Conservation (phyloP, 139 green algal species). For the Pleodorina starrii region DNA sequence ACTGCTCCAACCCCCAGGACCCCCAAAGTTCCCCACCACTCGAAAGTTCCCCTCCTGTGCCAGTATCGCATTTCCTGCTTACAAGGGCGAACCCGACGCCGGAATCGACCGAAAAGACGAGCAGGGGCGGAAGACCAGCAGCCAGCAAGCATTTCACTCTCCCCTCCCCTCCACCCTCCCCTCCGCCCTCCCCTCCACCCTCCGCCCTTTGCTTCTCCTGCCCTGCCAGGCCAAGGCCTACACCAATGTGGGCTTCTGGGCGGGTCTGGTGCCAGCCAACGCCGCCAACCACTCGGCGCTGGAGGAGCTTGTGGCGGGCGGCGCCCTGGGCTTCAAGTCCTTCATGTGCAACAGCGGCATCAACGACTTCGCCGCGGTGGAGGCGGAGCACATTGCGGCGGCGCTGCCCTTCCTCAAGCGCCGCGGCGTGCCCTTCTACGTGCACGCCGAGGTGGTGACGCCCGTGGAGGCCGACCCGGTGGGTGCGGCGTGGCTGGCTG, state of each 20-base stretch:
- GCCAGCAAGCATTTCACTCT: no score
- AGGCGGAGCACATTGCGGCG: conserved; percentile 67
- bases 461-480: conserved; percentile 62
- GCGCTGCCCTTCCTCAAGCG: conserved; percentile 81
- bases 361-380: conserved; percentile 89
- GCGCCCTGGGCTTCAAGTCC: conserved; percentile 93
- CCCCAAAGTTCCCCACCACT: no score
- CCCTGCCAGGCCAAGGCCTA: conserved; percentile 75
- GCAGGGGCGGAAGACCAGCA: no score
- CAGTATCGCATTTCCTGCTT: no score
- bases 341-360: conserved; percentile 95
- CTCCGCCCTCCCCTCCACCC: no score
- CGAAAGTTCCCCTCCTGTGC: no score
- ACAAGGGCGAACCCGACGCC: no score
- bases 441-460: conserved; percentile 86
- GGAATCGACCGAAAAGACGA: no score
- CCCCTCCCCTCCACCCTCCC: no score
- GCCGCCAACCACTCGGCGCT: conserved; percentile 75
- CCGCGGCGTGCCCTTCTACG: conserved; percentile 76
- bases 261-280: conserved; percentile 92
- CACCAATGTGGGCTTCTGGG: conserved; percentile 93
- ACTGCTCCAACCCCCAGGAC: no score
- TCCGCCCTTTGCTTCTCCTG: no score
- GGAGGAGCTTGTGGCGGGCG: conserved; percentile 73
- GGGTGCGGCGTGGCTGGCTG: background rate